Base-by-base conservation (phyloP, 768 basidiomycete genomes). In the Hydnomerulius pinastri region DNA sequence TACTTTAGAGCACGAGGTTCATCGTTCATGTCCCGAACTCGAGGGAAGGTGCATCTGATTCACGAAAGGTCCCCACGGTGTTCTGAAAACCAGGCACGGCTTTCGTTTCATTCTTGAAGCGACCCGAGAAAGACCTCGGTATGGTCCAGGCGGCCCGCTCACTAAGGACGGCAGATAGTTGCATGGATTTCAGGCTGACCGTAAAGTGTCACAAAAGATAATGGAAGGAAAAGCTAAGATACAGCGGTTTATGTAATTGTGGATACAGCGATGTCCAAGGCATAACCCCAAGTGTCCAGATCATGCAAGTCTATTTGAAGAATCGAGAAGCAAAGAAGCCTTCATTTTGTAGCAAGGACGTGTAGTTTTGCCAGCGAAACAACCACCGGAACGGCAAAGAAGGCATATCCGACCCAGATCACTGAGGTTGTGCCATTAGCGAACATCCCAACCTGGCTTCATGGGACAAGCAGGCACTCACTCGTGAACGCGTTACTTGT, bases 321-420 rank as follows among this genome's bases (percentile, higher is more conserved):
- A 43, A 25, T 2, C 36, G n/a, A 40, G 23, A 33, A 37, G 42
- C 51, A 42, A 53, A 15, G 47, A 48, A 38, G 4, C 21, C 15
- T 43, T 73, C 57, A 77, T 72, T 70, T 76, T 45, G 63, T 68
- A 4, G 77, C 70, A 29, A 74, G 76, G 53, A 88, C 76, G 40
- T 90, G 83, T 29, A 89, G 62, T 64, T 87, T 89, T 10, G 85
- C 74, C 39, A 90, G 67, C 8, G 86, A 81, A 53, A 81, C 78
- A 17, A 89, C 77, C 36, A 91, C 72, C 4, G 89, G 86, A 18
- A 89, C 78, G 2, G 77, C 80, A 52, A 79, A 85, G 63, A 92
- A 91, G 5, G 85, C 81, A 56, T 87, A 89, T 13, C 80, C 87
- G 17, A 90, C 81, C 81, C 85, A 90, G 36, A 85, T 75, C 87